Evolutionary conservation across 2,329 filamentous ascomycete genomes (phyloP), one percentile per base, ranked within the genome.

Genomic region (Myotisia sp.): DNA sequence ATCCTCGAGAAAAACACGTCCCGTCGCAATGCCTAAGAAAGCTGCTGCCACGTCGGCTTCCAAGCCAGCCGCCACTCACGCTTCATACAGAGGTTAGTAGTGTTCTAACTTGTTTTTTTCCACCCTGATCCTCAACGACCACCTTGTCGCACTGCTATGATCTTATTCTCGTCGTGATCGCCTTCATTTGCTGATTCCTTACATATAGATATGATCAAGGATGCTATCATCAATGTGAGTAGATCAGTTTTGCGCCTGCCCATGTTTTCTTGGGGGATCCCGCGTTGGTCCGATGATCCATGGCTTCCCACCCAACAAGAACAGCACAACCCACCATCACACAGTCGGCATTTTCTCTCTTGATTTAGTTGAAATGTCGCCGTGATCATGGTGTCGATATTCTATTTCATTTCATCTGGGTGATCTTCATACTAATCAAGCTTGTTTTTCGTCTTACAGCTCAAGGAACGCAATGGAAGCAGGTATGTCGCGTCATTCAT

Each of bases 221-320:
- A 79, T 58, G 75, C 74, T 47, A 75, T 79, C 54, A 58, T 77
- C 52, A 71, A 69, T 60, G 75, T 79, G 60, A 74, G 75, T 78
- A 54, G 52, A 68, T 61, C 55, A 53, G 53, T 42, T 46, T 53
- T 47, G 67, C 65, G n/a, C n/a, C n/a, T n/a, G n/a, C 29, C 29
- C 19, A 8, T n/a, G 26, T 13, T 32, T 12, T 4, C 8, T 4
- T 13, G 4, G 13, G 18, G 29, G 13, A n/a, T 4, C 4, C 18
- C 5, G 19, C 16, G 12, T 8, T 23, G 12, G 13, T 27, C 8
- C 12, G 12, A 16, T 29, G 27, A 18, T n/a, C 37, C n/a, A 33
- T 29, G 5, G 22, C 28, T 17, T 28, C 20, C 18, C 27, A 21
- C 21, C 23, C n/a, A 33, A 30, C 37, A 34, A 9, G 24, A 26